Evolutionary conservation across 1,284 basidiomycete species (phyloP).

Genomic region (Marasmius fiardii): DNA sequence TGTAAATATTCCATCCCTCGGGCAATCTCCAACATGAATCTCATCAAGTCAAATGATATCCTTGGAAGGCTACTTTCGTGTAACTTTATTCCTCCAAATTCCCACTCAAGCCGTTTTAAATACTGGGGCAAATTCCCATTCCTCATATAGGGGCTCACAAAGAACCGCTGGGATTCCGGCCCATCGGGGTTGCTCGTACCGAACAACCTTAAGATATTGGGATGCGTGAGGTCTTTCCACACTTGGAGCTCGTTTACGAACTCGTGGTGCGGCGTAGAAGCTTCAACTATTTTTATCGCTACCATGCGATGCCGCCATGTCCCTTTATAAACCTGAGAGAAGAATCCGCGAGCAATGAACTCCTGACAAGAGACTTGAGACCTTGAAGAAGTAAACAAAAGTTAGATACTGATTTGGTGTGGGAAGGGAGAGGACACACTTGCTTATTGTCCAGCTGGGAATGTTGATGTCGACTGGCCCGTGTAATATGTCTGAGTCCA

Average conservation of each 20-base stretch:
- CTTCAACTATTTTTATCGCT: slow-evolving; percentile 36
- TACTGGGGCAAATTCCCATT: slow-evolving; percentile 8
- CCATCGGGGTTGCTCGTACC: slow-evolving; percentile 38
- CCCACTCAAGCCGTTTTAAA: slow-evolving; percentile 12
- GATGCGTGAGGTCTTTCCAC: slow-evolving; percentile 36
- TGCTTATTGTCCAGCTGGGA: slow-evolving; percentile 9
- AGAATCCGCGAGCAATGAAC: slow-evolving; percentile 10
- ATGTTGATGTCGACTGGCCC: not conserved
- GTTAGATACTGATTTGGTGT: not conserved
- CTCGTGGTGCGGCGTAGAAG: slow-evolving; percentile 31
- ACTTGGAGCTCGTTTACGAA: slow-evolving; percentile 35
- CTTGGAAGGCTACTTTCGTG: not conserved
- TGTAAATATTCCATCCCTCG: slow-evolving; percentile 12
- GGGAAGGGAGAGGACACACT: slow-evolving; percentile 1
- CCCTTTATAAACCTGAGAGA: slow-evolving; percentile 15
- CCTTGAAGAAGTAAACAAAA: slow-evolving; percentile 3
- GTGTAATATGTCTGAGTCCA: slow-evolving; percentile 4
- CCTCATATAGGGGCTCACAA: slow-evolving; percentile 30
- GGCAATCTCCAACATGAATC: slow-evolving; percentile 12
- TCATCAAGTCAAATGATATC: slow-evolving; percentile 8
- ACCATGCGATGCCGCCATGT: slow-evolving; percentile 11
- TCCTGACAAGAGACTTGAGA: slow-evolving; percentile 9
- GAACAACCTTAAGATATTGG: slow-evolving; percentile 37
- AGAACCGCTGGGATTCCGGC: slow-evolving; percentile 42
- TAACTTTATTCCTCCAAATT: not conserved